Evolutionary conservation across 2,329 filamentous ascomycete species (phyloP).

Genomic region (Cladobotryum mycophilum): DNA sequence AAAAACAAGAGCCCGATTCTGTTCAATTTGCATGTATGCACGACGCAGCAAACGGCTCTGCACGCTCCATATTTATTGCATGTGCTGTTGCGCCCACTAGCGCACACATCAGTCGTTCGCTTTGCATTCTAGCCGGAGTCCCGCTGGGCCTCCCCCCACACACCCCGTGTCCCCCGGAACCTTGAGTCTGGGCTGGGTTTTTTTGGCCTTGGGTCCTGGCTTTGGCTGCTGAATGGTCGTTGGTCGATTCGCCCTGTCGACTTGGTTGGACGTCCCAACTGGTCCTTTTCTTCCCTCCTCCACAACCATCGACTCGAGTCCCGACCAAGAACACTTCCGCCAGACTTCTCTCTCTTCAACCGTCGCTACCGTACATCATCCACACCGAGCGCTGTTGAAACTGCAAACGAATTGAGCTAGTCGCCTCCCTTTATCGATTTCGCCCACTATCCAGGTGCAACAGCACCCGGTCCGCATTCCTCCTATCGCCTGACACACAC

Average conservation of each 20-base stretch:
- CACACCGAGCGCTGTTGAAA: not conserved
- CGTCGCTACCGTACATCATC: constrained; percentile 1
- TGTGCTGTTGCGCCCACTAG: constrained; percentile 3
- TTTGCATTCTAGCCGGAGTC: constrained; percentile 8
- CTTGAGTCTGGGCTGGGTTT: constrained; percentile 7
- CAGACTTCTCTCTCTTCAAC: constrained; percentile 9
- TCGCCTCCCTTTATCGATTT: constrained; percentile 3
- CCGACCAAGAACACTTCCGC: not conserved
- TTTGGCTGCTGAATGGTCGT: not conserved
- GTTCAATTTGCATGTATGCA: too few relatives aligned
- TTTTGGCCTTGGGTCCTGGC: not conserved
- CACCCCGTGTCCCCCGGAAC: constrained; percentile 12
- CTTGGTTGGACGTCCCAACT: not conserved
- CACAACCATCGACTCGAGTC: not conserved
- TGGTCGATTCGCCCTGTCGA: not conserved
- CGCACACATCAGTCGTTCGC: constrained; percentile 10
- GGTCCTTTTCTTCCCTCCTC: not conserved
- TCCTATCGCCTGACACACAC: constrained; percentile 15
- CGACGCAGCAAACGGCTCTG: too few relatives aligned
- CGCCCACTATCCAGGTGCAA: constrained; percentile 18
- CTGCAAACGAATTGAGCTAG: constrained; percentile 9
- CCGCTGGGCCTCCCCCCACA: constrained; percentile 7
- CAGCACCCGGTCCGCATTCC: constrained; percentile 18
- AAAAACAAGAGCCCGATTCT: too few relatives aligned
- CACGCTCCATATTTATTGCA: not conserved